phyloP scores from a whole-genome alignment of 306 rosid species.

The Begonia peltatifolia region DNA sequence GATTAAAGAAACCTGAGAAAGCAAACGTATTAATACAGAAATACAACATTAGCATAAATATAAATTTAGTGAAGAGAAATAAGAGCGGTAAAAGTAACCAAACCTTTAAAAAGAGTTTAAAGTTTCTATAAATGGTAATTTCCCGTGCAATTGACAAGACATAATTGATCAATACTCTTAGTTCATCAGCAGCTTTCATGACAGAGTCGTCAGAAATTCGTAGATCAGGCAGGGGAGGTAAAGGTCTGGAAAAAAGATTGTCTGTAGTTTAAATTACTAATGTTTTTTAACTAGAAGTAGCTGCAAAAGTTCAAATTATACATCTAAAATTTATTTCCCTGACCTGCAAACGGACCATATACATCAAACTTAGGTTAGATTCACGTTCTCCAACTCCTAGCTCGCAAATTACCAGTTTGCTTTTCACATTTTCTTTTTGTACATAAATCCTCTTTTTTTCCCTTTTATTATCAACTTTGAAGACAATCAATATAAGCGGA shows the following conservation, averaged over 20 bases:
- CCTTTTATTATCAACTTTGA: no score
- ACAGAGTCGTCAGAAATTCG: conserved; percentile 71
- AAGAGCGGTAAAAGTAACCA: neutral
- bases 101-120: conserved; percentile 59
- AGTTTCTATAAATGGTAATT: conserved; percentile 66
- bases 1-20: conserved; percentile 48
- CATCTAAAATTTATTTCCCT: no score
- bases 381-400: no score
- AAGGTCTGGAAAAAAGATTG: conserved; percentile 52
- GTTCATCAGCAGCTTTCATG: conserved; percentile 37
- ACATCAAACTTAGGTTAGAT: no score
- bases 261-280: no score
- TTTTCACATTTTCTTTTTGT: no score
- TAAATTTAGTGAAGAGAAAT: neutral
- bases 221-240: conserved; percentile 93
- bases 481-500: no score
- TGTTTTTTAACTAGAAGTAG: no score
- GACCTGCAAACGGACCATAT: no score
- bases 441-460: no score
- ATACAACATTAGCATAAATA: neutral
- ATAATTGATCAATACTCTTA: conserved; percentile 51
- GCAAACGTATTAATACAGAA: neutral
- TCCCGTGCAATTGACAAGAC: conserved; percentile 55
- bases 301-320: no score
- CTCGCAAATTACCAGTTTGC: no score